A percentile compares a stretch with the other conserved stretches of the same genome.
These are phyloP conservation scores for Kregervanrija pseudodelftensis DNA, from an alignment of 805 yeast genomes.

Conservation along the genomic window DNA sequence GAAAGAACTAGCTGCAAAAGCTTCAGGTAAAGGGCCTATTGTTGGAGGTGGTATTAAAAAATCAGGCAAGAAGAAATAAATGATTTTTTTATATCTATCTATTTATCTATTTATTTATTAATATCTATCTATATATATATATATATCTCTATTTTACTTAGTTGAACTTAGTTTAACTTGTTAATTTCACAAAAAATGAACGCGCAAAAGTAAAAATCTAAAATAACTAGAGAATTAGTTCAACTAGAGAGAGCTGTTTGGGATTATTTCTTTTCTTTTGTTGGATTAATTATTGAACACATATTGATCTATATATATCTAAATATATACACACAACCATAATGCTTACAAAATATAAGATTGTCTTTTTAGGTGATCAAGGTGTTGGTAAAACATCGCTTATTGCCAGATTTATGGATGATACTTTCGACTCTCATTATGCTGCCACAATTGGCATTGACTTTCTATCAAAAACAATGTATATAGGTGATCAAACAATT, in stretches of 20 bases:
- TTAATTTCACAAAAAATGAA: no score
- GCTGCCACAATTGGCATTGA: constrained; percentile 97
- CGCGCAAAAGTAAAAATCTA: no score
- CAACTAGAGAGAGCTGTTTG: no score
- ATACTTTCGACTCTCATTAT: constrained; percentile 92
- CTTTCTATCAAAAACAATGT: constrained; percentile 88
- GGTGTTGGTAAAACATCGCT: constrained; percentile 96
- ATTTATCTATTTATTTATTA: no score
- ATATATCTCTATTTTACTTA: no score
- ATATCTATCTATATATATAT: no score
- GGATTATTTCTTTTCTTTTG: no score
- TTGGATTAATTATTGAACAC: no score
- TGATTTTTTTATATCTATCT: not conserved
- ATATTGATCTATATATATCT: constrained; percentile 3
- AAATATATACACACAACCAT: not conserved
- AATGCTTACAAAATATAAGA: constrained; percentile 65
- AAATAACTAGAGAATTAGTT: no score
- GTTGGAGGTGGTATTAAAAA: constrained; percentile 95
- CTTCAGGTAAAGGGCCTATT: constrained; percentile 85
- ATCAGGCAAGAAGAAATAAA: constrained; percentile 50
- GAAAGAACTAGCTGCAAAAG: constrained; percentile 83
- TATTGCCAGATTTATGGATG: constrained; percentile 97
- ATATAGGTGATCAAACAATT: constrained; percentile 90
- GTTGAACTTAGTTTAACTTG: no score
- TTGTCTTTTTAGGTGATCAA: constrained; percentile 95